Evolutionary conservation across 805 yeast genomes (phyloP).

Genomic region (Barnettozyma californica): DNA sequence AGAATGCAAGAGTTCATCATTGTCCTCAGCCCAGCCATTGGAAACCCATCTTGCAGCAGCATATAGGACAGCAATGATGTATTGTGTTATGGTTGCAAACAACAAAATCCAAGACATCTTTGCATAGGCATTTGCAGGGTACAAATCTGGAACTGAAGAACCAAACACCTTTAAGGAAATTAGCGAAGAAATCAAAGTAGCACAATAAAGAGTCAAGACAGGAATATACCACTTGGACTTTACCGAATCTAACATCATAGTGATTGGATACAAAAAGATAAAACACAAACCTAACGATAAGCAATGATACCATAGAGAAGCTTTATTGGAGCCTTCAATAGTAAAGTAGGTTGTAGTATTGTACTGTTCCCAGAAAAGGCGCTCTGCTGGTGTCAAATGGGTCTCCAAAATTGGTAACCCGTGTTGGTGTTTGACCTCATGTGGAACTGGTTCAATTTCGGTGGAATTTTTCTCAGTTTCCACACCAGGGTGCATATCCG

Average conservation of each 20-base stretch:
- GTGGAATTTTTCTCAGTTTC: slow-evolving; percentile 9
- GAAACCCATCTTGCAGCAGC: slow-evolving; percentile 40
- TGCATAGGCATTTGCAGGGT: slow-evolving; percentile 72
- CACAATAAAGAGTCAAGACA: slow-evolving; percentile 45
- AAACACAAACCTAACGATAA: slow-evolving; percentile 38
- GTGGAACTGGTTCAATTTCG: slow-evolving; percentile 37
- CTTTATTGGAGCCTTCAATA: slow-evolving; percentile 41
- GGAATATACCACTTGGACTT: slow-evolving; percentile 56
- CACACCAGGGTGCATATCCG: slow-evolving; percentile 15
- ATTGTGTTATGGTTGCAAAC: slow-evolving; percentile 48
- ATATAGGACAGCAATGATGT: slow-evolving; percentile 45
- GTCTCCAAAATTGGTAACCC: slow-evolving; percentile 72
- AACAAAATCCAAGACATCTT: slow-evolving; percentile 60
- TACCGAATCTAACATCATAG: slow-evolving; percentile 58
- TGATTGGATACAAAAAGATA: slow-evolving; percentile 59
- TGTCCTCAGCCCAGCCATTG: slow-evolving; percentile 21
- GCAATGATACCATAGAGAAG: slow-evolving; percentile 53
- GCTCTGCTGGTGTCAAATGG: slow-evolving; percentile 63
- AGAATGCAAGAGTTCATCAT: slow-evolving; percentile 12
- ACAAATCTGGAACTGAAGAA: slow-evolving; percentile 56
- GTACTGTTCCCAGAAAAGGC: slow-evolving; percentile 71
- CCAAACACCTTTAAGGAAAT: slow-evolving; percentile 53
- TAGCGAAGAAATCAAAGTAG: slow-evolving; percentile 43
- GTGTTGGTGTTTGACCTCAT: slow-evolving; percentile 46
- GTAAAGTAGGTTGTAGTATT: slow-evolving; percentile 73